Percentiles rank a stretch among this genome's conserved stretches.
Evolutionary conservation across 1,284 basidiomycete genomes (phyloP).

Genomic region (Termitomyces sp.): DNA sequence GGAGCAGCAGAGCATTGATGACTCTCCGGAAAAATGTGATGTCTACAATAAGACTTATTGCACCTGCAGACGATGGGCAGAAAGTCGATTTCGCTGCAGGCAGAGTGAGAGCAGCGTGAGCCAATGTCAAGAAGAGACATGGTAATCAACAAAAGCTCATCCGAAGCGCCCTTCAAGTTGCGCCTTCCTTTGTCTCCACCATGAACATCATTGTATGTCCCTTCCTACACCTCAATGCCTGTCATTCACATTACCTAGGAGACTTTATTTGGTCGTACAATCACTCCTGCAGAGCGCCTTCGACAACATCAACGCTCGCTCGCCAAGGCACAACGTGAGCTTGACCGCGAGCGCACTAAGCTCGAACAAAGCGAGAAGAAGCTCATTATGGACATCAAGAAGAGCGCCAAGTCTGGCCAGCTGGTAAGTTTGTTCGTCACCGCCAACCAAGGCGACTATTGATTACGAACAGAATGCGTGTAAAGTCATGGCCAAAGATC

Average conservation of each 20-base stretch:
- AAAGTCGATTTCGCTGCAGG: slow-evolving; percentile 56
- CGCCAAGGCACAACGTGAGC: slow-evolving; percentile 94
- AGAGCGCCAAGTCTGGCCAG: slow-evolving; percentile 93
- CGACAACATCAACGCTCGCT: slow-evolving; percentile 95
- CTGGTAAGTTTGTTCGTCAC: slow-evolving; percentile 59
- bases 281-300: slow-evolving; percentile 94
- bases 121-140: slow-evolving; percentile 33
- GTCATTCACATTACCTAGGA: slow-evolving; percentile 49
- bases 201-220: slow-evolving; percentile 72
- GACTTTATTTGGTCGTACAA: slow-evolving; percentile 88
- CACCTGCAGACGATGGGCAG: slow-evolving; percentile 61
- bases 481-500: slow-evolving; percentile 99
- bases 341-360: slow-evolving; percentile 92
- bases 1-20: slow-evolving; percentile 45
- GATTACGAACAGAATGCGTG: slow-evolving; percentile 74
- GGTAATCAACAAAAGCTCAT: slow-evolving; percentile 12
- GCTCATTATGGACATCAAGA: slow-evolving; percentile 91
- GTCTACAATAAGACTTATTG: slow-evolving; percentile 45
- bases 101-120: slow-evolving; percentile 45
- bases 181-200: slow-evolving; percentile 17
- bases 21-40: slow-evolving; percentile 51
- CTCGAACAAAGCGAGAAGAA: slow-evolving; percentile 96
- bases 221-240: slow-evolving; percentile 2
- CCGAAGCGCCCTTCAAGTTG: neutral
- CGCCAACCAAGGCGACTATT: slow-evolving; percentile 7